phyloP scores from a whole-genome alignment of 2,329 filamentous ascomycete genomes.

The Penicillium sp. region DNA sequence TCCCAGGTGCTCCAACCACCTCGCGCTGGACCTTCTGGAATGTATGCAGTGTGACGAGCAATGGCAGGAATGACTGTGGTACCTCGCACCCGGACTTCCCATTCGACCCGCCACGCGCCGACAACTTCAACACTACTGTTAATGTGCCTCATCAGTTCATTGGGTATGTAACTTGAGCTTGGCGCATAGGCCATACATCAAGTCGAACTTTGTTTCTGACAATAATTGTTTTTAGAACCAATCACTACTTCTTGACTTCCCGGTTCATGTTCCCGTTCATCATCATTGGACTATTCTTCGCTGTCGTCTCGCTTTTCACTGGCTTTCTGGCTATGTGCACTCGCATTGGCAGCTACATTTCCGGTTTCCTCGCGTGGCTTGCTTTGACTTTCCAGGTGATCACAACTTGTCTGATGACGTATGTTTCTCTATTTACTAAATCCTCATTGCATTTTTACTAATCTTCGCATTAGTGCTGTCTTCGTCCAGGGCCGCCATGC shows the following conservation, averaged over 20 bases:
- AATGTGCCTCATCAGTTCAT: conserved; percentile 58
- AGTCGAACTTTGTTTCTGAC: background rate
- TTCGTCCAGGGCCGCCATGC: conserved; percentile 58
- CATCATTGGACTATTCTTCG: conserved; percentile 80
- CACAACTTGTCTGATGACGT: conserved; percentile 63
- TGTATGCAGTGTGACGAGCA: conserved; percentile 63
- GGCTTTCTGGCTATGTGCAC: conserved; percentile 53
- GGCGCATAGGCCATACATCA: background rate
- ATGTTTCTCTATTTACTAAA: conserved; percentile 36
- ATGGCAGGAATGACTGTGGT: conserved; percentile 64
- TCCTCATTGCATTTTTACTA: background rate
- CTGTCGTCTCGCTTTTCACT: conserved; percentile 45
- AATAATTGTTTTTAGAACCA: conserved; percentile 44
- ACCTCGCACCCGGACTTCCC: conserved; percentile 62
- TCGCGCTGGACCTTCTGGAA: conserved; percentile 93
- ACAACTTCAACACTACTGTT: conserved; percentile 60
- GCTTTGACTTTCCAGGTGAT: conserved; percentile 61
- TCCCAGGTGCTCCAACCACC: conserved; percentile 64
- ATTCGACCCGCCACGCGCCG: conserved; percentile 58
- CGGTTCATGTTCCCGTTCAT: conserved; percentile 93
- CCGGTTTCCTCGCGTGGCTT: conserved; percentile 53
- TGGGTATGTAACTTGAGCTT: conserved; percentile 41
- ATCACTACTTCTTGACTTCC: conserved; percentile 79
- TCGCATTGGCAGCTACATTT: conserved; percentile 52
- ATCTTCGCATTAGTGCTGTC: conserved; percentile 51